These are phyloP conservation scores for Linnemannia exigua DNA, from an alignment of 192 early-diverging fungal species.

Conservation along the genomic window DNA sequence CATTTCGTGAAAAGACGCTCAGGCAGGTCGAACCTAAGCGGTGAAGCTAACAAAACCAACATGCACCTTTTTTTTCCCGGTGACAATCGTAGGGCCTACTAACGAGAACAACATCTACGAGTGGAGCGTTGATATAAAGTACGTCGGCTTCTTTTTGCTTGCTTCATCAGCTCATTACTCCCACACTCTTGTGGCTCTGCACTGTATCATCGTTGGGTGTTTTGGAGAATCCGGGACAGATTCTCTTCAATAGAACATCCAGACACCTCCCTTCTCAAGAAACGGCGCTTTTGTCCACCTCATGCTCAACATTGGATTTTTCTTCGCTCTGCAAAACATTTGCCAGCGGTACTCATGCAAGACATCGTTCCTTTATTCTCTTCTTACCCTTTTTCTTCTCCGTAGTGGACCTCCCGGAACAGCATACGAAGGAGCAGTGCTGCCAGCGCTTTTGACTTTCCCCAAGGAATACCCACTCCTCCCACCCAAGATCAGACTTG, in stretches of 20 bases:
- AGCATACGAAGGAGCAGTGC: not conserved
- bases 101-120: not conserved
- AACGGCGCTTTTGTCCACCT: too few species aligned
- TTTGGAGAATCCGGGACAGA: too few species aligned
- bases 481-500: constrained; percentile 94
- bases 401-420: not conserved
- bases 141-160: not conserved
- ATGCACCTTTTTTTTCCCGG: not conserved
- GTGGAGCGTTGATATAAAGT: not conserved
- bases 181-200: not conserved
- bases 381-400: not conserved
- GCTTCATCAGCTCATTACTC: not conserved
- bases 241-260: too few species aligned
- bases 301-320: too few species aligned
- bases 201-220: not conserved
- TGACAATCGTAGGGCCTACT: not conserved
- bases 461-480: constrained; percentile 93
- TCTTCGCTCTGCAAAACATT: too few species aligned
- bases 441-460: constrained; percentile 82
- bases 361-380: not conserved
- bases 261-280: too few species aligned
- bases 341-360: not conserved
- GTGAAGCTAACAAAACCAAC: not conserved
- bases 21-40: not conserved
- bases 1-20: not conserved